Base-by-base conservation (phyloP, 1,284 basidiomycete genomes). In the Pseudozyma hubeiensis region DNA sequence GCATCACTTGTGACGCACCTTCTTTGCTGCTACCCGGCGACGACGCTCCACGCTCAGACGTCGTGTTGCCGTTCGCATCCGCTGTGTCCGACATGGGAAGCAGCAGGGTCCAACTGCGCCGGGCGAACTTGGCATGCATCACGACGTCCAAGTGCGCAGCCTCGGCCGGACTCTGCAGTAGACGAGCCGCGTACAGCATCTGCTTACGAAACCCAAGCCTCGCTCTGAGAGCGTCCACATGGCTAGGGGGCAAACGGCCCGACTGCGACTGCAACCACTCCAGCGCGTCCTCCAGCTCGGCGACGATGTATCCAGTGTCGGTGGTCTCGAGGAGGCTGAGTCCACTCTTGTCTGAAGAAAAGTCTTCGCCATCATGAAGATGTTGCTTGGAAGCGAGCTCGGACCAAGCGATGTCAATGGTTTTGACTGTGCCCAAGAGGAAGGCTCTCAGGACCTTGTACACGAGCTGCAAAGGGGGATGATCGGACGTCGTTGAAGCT, bases 301-400 rank as follows among this genome's bases (percentile, higher is more conserved):
- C 84, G 1, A 91, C 63, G n/a, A 91, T 85, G 52, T 88, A 87
- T 53, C 87, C 87, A 4, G 89, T 87, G n/a, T 89, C 88, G 33
- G 91, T 85, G 2, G 88, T 87, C 84, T 95, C 92, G 19, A 90
- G 86, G n/a, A 94, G 86, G 0, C 90, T 90, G 0, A 93, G 87
- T 17, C 93, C 93, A 76, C 90, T 91, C 85, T 94, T 93, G 75
- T 95, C 93, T 59, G 90, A 88, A 82, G 92, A 91, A 89, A 91
- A 92, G 80, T 95, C 94, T 87, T 97, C 94, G 56, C 89, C 41
- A 29, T 75, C 72, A 17, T 59, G 54, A 0, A 75, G 49, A 33
- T 75, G 54, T 55, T 70, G 72, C 35, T 69, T 66, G 1, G 72
- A 64, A 1, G 61, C 55, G 31, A 97, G 85, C 80, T 94, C 92